Percentiles rank a stretch among this genome's conserved stretches.
These are phyloP conservation scores for Tulasnella sp. DNA, from an alignment of 768 basidiomycete genomes.

Conservation along the genomic window DNA sequence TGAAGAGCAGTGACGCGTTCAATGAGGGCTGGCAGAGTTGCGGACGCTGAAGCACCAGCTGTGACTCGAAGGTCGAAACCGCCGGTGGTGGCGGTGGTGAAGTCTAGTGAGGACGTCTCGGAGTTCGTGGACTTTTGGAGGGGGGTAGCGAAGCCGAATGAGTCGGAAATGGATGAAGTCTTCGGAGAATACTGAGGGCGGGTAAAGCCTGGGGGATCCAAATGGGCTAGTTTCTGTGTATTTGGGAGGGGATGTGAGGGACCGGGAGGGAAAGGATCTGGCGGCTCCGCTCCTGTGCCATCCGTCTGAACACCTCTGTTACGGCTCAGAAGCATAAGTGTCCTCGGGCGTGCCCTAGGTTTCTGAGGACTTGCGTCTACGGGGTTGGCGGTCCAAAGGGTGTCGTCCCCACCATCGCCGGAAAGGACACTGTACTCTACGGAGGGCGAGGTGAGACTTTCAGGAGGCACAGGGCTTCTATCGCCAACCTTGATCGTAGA, in stretches of 20 bases:
- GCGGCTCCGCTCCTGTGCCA: neutral
- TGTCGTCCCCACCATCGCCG: neutral
- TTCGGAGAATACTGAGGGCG: constrained; percentile 47
- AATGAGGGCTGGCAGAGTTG: constrained; percentile 39
- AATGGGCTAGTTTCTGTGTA: neutral
- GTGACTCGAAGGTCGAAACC: neutral
- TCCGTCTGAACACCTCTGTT: constrained; percentile 73
- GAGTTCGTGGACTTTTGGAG: constrained; percentile 15
- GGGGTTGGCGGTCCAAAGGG: constrained; percentile 21
- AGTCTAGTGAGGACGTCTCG: constrained; percentile 24
- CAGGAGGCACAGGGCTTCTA: constrained; percentile 1
- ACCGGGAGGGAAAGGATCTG: constrained; percentile 29
- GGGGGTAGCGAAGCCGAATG: constrained; percentile 17
- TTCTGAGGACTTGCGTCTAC: constrained; percentile 32
- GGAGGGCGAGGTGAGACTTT: constrained; percentile 15
- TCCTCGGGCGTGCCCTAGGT: constrained; percentile 35
- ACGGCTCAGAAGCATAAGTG: constrained; percentile 52
- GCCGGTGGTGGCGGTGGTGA: neutral
- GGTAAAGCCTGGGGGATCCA: neutral
- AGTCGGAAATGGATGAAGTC: constrained; percentile 53
- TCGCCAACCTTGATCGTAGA: neutral
- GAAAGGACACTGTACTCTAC: constrained; percentile 16
- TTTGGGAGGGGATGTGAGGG: neutral
- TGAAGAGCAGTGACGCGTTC: constrained; percentile 59
- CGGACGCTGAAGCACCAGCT: constrained; percentile 3